Base-by-base conservation (phyloP, 352 stramenopile genomes). In the Globisporangium camurandrum region DNA sequence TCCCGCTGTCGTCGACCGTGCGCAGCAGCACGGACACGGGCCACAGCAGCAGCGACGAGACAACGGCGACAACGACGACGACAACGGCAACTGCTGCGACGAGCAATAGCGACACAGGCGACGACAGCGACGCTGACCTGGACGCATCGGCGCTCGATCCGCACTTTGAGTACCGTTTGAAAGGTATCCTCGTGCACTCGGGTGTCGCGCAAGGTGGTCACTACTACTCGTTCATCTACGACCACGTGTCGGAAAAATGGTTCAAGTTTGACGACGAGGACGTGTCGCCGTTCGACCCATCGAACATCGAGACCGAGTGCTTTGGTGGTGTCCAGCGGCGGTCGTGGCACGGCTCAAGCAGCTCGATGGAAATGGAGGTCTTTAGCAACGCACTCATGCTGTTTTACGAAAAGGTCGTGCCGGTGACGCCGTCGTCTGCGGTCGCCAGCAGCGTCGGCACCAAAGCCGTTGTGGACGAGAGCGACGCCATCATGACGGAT, bases 231-330 rank as follows among this genome's bases (percentile, higher is more conserved):
- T 93, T 95, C 50, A 95, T 95, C 53, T 92, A 82, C 48, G 82
- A 95, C 49, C 76, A 91, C 44, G 66, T 86, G 37, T 86, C 69
- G n/a, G 77, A 94, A 51, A 96, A 98, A 55, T 99, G 97, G 97
- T 98, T 98, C 61, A 96, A 97, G 56, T 99, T 98, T 68, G 97
- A 99, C 59, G 97, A 99, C 57, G 97, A 99, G 68, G 96, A 99
- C 64, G 97, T 99, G 19, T 98, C 86, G 46, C 88, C 92, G 1
- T 99, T 99, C 69, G 95, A 99, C 70, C 85, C 95, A 22, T 69
- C 78, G 11, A 94, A 93, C 48, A 98, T 99, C 57, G 96, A 98
- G 70, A 72, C 85, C 1, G 93, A 98, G 67, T 99, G 96, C 57
- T 99, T 99, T 78, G 97, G 97, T n/a, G 97, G 97, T 20, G 96